Percentiles rank a stretch among this genome's conserved stretches.
Evolutionary conservation across 2,329 filamentous ascomycete genomes (phyloP).

Genomic region (Ceratocystis cubensis): DNA sequence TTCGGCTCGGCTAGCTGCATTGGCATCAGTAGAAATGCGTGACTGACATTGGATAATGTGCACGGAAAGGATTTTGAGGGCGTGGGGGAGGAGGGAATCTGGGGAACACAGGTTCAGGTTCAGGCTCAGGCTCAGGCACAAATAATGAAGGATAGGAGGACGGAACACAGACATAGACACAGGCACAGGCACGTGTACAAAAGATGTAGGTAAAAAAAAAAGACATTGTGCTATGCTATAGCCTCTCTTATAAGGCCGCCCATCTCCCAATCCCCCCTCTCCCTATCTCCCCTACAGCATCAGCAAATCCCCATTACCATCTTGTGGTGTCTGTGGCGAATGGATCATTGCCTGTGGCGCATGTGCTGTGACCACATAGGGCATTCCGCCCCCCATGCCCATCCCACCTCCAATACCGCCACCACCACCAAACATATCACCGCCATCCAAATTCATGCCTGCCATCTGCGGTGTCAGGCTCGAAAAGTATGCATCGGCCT

Average conservation of each 20-base stretch:
- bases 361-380: constrained; percentile 70
- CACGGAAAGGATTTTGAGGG: background rate
- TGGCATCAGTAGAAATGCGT: background rate
- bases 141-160: background rate
- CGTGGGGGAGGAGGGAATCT: background rate
- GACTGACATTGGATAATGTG: no score
- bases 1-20: background rate
- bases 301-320: constrained; percentile 59
- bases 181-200: no score
- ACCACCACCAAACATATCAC: constrained; percentile 52
- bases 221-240: background rate
- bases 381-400: constrained; percentile 31
- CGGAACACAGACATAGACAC: no score
- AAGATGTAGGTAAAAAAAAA: background rate
- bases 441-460: constrained; percentile 52
- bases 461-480: constrained; percentile 66
- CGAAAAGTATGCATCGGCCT: constrained; percentile 83
- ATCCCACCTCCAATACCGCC: constrained; percentile 24
- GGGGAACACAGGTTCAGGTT: background rate
- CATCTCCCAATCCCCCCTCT: background rate
- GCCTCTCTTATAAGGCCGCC: background rate
- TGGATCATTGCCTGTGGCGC: constrained; percentile 64
- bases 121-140: no score
- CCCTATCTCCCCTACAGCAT: constrained; percentile 37
- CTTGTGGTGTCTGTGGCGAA: constrained; percentile 48